Percentiles rank a stretch among this genome's conserved stretches.
These are phyloP conservation scores for Lepidium aucheri DNA, from an alignment of 345 rosid species.

Conservation along the genomic window DNA sequence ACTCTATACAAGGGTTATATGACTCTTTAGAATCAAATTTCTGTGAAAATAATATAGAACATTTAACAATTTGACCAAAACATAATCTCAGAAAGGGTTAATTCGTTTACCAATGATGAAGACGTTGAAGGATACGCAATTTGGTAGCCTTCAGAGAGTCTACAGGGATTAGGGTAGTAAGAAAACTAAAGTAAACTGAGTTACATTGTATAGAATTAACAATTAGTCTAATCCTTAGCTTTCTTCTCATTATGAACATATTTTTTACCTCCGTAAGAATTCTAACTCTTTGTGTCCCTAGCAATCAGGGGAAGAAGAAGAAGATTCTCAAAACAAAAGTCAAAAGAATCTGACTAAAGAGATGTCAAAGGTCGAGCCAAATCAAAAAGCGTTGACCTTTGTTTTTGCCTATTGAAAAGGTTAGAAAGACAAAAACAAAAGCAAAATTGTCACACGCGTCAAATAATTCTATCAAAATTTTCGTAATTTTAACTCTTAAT, in stretches of 20 bases:
- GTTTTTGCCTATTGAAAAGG: conserved; percentile 21
- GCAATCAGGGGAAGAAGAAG: not conserved
- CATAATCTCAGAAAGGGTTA: not conserved
- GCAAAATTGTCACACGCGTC: conserved; percentile 10
- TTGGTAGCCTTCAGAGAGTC: not conserved
- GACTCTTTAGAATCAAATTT: no score
- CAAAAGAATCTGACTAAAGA: conserved; percentile 17
- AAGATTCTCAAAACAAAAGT: conserved; percentile 14
- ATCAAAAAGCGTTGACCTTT: conserved; percentile 17
- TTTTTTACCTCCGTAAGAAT: conserved; percentile 1
- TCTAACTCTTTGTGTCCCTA: not conserved
- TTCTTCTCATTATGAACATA: not conserved
- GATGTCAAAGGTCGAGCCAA: not conserved
- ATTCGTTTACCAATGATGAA: conserved; percentile 1
- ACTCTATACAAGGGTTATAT: no score
- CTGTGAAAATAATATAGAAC: no score
- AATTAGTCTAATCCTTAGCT: not conserved
- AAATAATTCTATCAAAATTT: not conserved
- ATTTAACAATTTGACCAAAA: not conserved
- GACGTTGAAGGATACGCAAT: not conserved
- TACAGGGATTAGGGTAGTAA: conserved; percentile 4
- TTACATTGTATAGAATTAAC: not conserved
- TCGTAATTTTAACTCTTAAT: not conserved
- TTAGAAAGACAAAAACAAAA: conserved; percentile 2
- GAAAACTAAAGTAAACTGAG: conserved; percentile 9